These are phyloP conservation scores for Mallotus repandus DNA, from an alignment of 441 rosid genomes.

Conservation along the genomic window DNA sequence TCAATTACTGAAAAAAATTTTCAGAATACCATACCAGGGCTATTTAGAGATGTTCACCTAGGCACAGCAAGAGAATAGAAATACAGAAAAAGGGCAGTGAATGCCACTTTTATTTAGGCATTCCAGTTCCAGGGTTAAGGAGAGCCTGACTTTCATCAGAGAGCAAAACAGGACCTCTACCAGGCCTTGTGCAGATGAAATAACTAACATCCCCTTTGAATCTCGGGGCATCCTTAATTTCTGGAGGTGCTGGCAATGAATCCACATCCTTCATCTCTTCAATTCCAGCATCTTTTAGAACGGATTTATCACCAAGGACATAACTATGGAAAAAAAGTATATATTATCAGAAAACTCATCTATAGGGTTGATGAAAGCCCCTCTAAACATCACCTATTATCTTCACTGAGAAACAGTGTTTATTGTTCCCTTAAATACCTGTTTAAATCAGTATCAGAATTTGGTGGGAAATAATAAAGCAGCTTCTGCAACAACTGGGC, in stretches of 20 bases:
- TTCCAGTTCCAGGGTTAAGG: slow-evolving; percentile 59
- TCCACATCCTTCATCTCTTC: slow-evolving; percentile 53
- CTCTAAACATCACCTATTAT: neutral
- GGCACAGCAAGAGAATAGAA: neutral
- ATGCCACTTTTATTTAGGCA: slow-evolving; percentile 49
- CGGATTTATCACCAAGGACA: slow-evolving; percentile 76
- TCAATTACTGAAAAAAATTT: neutral
- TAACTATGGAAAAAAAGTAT: slow-evolving; percentile 44
- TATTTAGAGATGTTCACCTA: neutral
- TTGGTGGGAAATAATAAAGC: slow-evolving; percentile 86
- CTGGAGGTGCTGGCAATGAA: slow-evolving; percentile 53
- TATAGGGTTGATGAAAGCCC: neutral
- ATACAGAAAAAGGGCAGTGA: neutral
- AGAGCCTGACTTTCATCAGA: slow-evolving; percentile 63
- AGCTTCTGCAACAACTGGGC: slow-evolving; percentile 66
- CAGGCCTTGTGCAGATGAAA: slow-evolving; percentile 89
- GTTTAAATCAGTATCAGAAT: slow-evolving; percentile 61
- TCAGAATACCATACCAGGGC: neutral
- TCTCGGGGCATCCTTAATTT: slow-evolving; percentile 55
- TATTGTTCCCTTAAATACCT: slow-evolving; percentile 38
- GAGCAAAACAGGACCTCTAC: slow-evolving; percentile 75
- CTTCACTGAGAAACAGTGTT: neutral
- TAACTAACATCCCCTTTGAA: slow-evolving; percentile 69
- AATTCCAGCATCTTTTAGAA: slow-evolving; percentile 73
- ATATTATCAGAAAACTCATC: slow-evolving; percentile 15